These are phyloP conservation scores for Penicillium sp. DNA, from an alignment of 2,329 filamentous ascomycete genomes.

Conservation along the genomic window DNA sequence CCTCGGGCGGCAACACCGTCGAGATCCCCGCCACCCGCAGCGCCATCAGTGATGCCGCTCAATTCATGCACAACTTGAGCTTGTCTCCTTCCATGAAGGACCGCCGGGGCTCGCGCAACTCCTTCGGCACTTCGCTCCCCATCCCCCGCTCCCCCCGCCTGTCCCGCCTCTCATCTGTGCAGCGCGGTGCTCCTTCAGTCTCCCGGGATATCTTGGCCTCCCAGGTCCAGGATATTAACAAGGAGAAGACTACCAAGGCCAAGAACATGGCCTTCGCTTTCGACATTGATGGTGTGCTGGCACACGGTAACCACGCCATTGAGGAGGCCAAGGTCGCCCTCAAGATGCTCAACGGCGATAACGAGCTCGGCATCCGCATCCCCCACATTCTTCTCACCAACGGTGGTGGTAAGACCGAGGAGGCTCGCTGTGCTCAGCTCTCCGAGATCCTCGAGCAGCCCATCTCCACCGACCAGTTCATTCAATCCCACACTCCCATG, in stretches of 20 bases:
- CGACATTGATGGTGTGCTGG: slow-evolving; percentile 66
- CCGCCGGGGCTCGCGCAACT: slow-evolving; percentile 69
- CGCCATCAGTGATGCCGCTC: slow-evolving; percentile 64
- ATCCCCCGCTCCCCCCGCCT: slow-evolving; percentile 69
- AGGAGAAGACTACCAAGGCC: slow-evolving; percentile 64
- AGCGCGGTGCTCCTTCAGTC: slow-evolving; percentile 51
- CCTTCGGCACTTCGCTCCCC: slow-evolving; percentile 69
- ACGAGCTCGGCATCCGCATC: slow-evolving; percentile 77
- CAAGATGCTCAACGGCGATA: slow-evolving; percentile 71
- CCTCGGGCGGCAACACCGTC: slow-evolving; percentile 54
- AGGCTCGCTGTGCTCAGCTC: slow-evolving; percentile 63
- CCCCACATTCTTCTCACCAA: slow-evolving; percentile 73
- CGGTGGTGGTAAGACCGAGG: slow-evolving; percentile 69
- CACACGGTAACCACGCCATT: slow-evolving; percentile 69
- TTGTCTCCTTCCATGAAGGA: slow-evolving; percentile 66
- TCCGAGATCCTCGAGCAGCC: slow-evolving; percentile 64
- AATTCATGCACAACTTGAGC: slow-evolving; percentile 72
- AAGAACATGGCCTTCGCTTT: slow-evolving; percentile 83
- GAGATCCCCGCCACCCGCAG: slow-evolving; percentile 69
- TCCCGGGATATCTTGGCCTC: slow-evolving; percentile 66
- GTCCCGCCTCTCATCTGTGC: slow-evolving; percentile 64
- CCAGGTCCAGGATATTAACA: slow-evolving; percentile 66
- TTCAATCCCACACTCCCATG: slow-evolving; percentile 76
- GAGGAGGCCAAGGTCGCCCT: slow-evolving; percentile 65
- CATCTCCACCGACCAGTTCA: slow-evolving; percentile 70